Conservation (phyloP, 306 rosid genomes). For the Vigna reflexopilosa region DNA sequence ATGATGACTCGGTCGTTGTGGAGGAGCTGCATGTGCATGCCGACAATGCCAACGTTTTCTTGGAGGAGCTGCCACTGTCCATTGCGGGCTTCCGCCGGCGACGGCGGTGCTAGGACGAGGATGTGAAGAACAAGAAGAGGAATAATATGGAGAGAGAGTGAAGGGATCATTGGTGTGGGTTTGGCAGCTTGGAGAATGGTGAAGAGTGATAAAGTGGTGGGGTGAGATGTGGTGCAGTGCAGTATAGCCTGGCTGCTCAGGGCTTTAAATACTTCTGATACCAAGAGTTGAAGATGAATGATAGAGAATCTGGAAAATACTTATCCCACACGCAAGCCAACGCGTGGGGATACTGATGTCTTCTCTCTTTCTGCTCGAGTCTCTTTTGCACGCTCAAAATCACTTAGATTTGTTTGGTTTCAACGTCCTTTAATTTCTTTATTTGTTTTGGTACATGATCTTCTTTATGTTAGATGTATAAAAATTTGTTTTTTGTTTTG, state of each 20-base stretch:
- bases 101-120: neutral
- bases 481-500: no score
- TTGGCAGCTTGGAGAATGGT: neutral
- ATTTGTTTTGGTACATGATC: no score
- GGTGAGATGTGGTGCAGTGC: neutral
- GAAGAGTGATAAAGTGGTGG: neutral
- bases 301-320: neutral
- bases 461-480: no score
- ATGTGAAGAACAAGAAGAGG: neutral
- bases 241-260: neutral
- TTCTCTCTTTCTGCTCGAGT: neutral
- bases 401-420: neutral
- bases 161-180: neutral
- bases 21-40: conserved; percentile 96
- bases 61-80: conserved; percentile 67
- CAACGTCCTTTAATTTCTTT: neutral
- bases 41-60: conserved; percentile 72
- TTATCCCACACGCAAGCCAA: conserved; percentile 33
- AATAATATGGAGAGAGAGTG: neutral
- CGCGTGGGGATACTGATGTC: conserved; percentile 17
- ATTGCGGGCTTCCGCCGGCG: conserved; percentile 36
- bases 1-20: conserved; percentile 73
- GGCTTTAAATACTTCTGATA: conserved; percentile 36
- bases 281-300: neutral
- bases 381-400: neutral